Conservation (phyloP, 2,329 filamentous ascomycete species). For the Penicillium sp. region DNA sequence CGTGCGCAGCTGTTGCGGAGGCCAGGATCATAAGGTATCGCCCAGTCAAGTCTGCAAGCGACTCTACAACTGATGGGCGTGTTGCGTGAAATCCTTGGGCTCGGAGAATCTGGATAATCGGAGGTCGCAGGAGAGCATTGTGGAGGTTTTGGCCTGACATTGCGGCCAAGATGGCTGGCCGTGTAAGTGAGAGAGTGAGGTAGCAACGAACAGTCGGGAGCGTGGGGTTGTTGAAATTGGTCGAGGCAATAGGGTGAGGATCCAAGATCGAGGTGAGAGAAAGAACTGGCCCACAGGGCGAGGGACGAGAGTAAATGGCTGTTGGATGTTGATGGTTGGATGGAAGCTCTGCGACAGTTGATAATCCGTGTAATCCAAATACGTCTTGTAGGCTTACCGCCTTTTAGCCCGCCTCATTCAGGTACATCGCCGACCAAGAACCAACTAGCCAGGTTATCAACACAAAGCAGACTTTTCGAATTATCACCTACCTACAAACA, state of each 20-base stretch:
- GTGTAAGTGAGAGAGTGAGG: background rate
- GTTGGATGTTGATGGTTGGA: background rate
- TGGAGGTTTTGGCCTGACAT: conserved; percentile 58
- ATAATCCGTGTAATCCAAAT: background rate
- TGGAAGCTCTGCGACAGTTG: background rate
- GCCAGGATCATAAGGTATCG: conserved; percentile 78
- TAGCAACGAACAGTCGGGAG: background rate
- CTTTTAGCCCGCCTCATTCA: background rate
- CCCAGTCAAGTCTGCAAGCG: conserved; percentile 81
- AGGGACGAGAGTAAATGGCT: background rate
- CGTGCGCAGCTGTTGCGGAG: conserved; percentile 70
- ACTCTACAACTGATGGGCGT: conserved; percentile 78
- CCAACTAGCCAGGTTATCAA: background rate
- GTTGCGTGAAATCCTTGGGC: conserved; percentile 87
- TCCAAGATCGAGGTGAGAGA: background rate
- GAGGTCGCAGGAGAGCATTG: conserved; percentile 81
- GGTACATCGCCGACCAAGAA: background rate
- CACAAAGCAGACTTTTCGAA: too few relatives aligned
- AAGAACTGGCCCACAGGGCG: background rate
- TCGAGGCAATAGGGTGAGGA: too few relatives aligned
- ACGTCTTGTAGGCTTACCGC: background rate
- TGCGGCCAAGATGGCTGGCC: background rate
- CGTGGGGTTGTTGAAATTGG: background rate
- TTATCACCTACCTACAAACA: too few relatives aligned
- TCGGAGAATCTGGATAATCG: conserved; percentile 86